A percentile compares a stretch with the other conserved stretches of the same genome.
Evolutionary conservation across 331 rosid genomes (phyloP).

Genomic region (Cydonia oblonga): DNA sequence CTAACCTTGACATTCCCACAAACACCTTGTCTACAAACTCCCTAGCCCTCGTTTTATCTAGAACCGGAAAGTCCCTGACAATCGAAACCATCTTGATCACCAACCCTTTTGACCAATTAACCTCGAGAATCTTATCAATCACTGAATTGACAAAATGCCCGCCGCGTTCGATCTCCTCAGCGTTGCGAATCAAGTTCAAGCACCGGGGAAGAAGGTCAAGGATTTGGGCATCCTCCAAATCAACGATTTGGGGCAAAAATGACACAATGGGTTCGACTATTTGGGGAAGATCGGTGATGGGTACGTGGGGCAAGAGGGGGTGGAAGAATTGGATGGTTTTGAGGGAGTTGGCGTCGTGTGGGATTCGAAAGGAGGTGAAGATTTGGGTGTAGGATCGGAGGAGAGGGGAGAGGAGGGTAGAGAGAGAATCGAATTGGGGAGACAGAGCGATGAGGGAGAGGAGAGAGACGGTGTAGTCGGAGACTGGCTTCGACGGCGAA

Average conservation of each 20-base stretch:
- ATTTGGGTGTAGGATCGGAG: conserved; percentile 21
- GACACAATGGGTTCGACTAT: conserved; percentile 11
- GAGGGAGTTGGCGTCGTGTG: conserved; percentile 27
- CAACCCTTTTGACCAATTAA: conserved; percentile 25
- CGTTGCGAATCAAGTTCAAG: not conserved
- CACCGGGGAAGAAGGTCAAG: conserved; percentile 28
- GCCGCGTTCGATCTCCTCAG: conserved; percentile 1
- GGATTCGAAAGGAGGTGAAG: conserved; percentile 16
- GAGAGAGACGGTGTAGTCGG: conserved; percentile 27
- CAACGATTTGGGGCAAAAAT: conserved; percentile 15
- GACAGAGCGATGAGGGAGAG: conserved; percentile 28
- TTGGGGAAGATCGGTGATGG: not conserved
- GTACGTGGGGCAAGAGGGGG: conserved; percentile 11
- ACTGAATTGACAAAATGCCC: not conserved
- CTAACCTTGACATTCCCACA: conserved; percentile 16
- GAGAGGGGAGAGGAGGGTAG: conserved; percentile 24
- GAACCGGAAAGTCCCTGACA: conserved; percentile 16
- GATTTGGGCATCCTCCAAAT: conserved; percentile 23
- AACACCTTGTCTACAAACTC: conserved; percentile 28
- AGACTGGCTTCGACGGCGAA: conserved; percentile 18
- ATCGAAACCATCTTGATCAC: conserved; percentile 28
- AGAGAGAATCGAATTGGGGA: conserved; percentile 22
- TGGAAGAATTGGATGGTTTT: conserved; percentile 24
- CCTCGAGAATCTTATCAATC: conserved; percentile 16
- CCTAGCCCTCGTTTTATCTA: conserved; percentile 17